Conservation (phyloP, 345 rosid species). For the Orychophragmus violaceus region DNA sequence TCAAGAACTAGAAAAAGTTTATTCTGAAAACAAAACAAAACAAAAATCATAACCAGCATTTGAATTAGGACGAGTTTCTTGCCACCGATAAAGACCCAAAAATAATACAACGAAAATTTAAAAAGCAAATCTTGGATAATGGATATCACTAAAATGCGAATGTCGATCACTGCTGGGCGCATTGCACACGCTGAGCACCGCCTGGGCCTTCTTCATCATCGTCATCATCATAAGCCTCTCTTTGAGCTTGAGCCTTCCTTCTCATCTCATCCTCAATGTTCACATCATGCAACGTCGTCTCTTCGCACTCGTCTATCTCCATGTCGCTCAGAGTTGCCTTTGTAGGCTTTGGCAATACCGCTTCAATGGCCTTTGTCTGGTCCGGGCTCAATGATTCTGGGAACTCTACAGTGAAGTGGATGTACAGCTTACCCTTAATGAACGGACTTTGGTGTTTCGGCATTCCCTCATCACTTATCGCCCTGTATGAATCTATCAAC, state of each 20-base stretch:
- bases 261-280: constrained; percentile 78
- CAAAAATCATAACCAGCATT: not conserved
- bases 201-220: constrained; percentile 41
- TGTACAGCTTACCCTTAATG: constrained; percentile 88
- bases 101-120: not conserved
- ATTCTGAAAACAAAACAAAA: not conserved
- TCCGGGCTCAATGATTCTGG: constrained; percentile 66
- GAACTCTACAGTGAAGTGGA: constrained; percentile 83
- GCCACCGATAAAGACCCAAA: constrained; percentile 2
- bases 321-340: constrained; percentile 55
- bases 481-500: constrained; percentile 61
- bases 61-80: constrained; percentile 8
- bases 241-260: constrained; percentile 55
- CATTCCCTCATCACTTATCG: constrained; percentile 90
- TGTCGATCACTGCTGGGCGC: constrained; percentile 61
- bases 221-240: constrained; percentile 58
- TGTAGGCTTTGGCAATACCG: constrained; percentile 42
- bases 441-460: constrained; percentile 66
- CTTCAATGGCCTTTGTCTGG: constrained; percentile 67
- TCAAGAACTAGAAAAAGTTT: not conserved
- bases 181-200: constrained; percentile 60
- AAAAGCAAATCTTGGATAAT: constrained; percentile 6
- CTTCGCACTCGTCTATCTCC: constrained; percentile 91
- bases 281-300: constrained; percentile 77
- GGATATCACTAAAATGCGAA: constrained; percentile 11